Evolutionary conservation across 2,329 filamentous ascomycete genomes (phyloP).

Genomic region (Penicillium sp.): DNA sequence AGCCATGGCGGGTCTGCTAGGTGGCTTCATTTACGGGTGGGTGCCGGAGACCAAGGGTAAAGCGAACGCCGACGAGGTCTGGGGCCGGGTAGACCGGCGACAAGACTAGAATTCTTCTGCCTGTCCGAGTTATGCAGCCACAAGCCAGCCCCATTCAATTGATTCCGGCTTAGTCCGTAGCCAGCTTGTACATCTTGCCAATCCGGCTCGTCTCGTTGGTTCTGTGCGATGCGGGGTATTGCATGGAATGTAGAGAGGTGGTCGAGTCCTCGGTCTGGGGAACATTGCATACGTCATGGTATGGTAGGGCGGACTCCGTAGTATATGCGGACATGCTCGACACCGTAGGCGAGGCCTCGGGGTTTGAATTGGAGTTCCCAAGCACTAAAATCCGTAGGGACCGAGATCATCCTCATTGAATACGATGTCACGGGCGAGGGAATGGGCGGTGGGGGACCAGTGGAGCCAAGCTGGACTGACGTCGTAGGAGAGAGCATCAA

Average conservation of each 20-base stretch:
- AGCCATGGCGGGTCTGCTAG: constrained; percentile 65
- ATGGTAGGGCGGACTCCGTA: no score
- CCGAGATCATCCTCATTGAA: no score
- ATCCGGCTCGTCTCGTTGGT: background rate
- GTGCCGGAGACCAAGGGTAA: constrained; percentile 90
- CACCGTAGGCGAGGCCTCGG: constrained; percentile 1
- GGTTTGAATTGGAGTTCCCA: no score
- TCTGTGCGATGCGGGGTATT: background rate
- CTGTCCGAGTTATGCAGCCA: no score
- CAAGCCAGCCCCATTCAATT: background rate
- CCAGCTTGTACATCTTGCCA: no score
- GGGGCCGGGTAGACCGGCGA: constrained; percentile 59
- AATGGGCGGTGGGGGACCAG: constrained; percentile 1
- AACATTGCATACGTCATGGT: no score
- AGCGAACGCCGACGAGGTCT: constrained; percentile 82
- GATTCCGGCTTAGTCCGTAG: constrained; percentile 2
- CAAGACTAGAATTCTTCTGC: constrained; percentile 35
- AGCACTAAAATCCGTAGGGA: no score
- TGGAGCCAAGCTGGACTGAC: background rate
- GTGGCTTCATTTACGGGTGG: constrained; percentile 66
- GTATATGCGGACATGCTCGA: background rate
- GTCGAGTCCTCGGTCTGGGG: no score
- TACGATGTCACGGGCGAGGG: background rate
- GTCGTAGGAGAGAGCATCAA: constrained; percentile 1
- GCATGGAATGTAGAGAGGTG: background rate